Conservation (phyloP, 176 grass and related monocot genomes). For the Carex myosuroides region DNA sequence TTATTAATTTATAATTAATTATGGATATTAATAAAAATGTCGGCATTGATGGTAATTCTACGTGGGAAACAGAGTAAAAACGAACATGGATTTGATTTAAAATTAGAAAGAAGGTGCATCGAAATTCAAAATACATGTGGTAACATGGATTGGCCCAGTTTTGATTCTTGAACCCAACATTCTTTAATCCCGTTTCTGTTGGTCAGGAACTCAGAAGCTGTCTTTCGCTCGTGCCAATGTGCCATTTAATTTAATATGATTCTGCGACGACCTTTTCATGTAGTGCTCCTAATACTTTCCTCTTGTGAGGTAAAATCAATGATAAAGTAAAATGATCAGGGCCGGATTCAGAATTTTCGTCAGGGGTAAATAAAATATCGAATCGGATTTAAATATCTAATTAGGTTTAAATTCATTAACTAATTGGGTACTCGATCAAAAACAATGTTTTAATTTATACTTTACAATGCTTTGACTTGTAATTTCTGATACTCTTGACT, state of each 20-base stretch:
- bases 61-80: not conserved
- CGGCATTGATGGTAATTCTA: not conserved
- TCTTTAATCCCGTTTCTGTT: not conserved
- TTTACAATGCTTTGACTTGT: too few species aligned
- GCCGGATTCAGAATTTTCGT: too few species aligned
- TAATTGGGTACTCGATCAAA: too few species aligned
- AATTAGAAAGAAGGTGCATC: not conserved
- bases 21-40: too few species aligned
- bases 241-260: not conserved
- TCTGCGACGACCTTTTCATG: not conserved
- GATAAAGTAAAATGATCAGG: not conserved
- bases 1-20: too few species aligned
- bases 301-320: not conserved
- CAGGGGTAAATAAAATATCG: too few species aligned
- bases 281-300: not conserved
- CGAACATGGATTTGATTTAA: not conserved
- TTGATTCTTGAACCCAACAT: not conserved
- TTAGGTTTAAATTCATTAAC: too few species aligned
- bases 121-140: not conserved
- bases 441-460: too few species aligned
- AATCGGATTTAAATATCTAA: too few species aligned
- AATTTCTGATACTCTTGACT: too few species aligned
- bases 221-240: not conserved
- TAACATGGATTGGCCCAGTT: not conserved
- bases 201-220: not conserved